Evolutionary conservation across 2,329 filamentous ascomycete genomes (phyloP).

Genomic region (Nemania sp.): DNA sequence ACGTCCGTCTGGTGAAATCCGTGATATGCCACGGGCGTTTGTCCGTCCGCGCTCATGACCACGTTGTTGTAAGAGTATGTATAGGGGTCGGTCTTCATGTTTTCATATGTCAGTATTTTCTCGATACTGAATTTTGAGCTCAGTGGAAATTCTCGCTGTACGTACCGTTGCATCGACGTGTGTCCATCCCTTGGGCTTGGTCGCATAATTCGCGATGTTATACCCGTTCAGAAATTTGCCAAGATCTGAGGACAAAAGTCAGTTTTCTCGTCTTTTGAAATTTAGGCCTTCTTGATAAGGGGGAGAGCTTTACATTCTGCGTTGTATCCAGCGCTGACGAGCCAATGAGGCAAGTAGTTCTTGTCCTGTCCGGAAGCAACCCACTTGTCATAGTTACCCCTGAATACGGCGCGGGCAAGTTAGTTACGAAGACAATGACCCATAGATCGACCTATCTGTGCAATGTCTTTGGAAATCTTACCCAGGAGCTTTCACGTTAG

Average conservation of each 20-base stretch:
- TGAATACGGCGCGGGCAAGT: neutral
- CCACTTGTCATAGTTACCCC: conserved; percentile 45
- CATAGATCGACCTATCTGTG: neutral
- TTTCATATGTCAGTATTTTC: neutral
- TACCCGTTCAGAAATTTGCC: conserved; percentile 52
- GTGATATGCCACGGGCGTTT: conserved; percentile 19
- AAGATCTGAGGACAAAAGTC: conserved; percentile 25
- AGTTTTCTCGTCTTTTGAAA: neutral
- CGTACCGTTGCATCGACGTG: neutral
- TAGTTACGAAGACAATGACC: neutral
- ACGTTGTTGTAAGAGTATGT: conserved; percentile 34
- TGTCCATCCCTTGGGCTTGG: conserved; percentile 34
- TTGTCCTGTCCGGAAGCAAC: conserved; percentile 47
- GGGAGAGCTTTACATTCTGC: conserved; percentile 43
- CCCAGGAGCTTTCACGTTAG: conserved; percentile 29
- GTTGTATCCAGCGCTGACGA: conserved; percentile 47
- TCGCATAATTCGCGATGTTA: conserved; percentile 46
- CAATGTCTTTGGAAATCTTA: conserved; percentile 1
- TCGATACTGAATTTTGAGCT: neutral
- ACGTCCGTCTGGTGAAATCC: conserved; percentile 37
- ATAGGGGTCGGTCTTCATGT: conserved; percentile 34
- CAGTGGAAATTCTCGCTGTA: neutral
- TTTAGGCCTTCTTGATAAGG: conserved; percentile 17
- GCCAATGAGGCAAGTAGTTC: conserved; percentile 48
- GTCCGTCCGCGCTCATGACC: conserved; percentile 18